Base-by-base conservation (phyloP, 192 early-diverging fungal species). In the Phlyctochytrium planicorne region DNA sequence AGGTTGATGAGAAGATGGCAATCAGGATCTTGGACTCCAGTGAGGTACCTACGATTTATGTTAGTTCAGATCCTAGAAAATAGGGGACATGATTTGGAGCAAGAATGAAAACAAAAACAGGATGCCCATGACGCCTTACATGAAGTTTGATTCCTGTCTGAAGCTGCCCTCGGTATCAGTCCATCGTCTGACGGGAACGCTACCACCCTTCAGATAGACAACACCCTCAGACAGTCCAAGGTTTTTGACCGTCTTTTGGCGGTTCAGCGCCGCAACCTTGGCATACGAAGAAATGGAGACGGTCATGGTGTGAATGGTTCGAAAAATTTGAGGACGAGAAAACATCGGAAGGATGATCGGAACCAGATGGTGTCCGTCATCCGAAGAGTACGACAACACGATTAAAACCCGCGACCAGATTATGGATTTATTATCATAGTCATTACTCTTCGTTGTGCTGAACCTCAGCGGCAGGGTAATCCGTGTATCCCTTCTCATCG, bases 71-170 rank as follows among this genome's bases (percentile, higher is more conserved):
- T 12, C 55, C 6, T 25, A 20, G 4, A 57, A 57, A 27, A 27
- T 57, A 47, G 40, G 20, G 10, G 10, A 47, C 6, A 20, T 6
- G 40, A 20, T 47, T 47, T 47, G 20, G 20, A 14, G 6, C 20
- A 47, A 14, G 10, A 25, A 25, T 25, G 55, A 57, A 12, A 27
- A 25, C 25, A 6, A 4, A 25, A 27, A 57, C 6, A 14, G 55
- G 20, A 29, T 10, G 55, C 6, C 55, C 12, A 27, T 6, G 12
- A 57, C 4, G 25, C 6, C 63, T 53, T 29, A 65, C 63, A 87
- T 87, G 59, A 93, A 96, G 84, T 91, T 92, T 56, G 82, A 83
- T 75, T 96, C 91, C 63, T 96, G 94, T 65, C 91, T 84, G 75
- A 96, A 96, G 50, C 87, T 76, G 35, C 85, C 78, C 79, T 96